Evolutionary conservation across 305 asterid species (phyloP), one percentile per base, ranked within the genome.

Genomic region (Fraxinus sp.): DNA sequence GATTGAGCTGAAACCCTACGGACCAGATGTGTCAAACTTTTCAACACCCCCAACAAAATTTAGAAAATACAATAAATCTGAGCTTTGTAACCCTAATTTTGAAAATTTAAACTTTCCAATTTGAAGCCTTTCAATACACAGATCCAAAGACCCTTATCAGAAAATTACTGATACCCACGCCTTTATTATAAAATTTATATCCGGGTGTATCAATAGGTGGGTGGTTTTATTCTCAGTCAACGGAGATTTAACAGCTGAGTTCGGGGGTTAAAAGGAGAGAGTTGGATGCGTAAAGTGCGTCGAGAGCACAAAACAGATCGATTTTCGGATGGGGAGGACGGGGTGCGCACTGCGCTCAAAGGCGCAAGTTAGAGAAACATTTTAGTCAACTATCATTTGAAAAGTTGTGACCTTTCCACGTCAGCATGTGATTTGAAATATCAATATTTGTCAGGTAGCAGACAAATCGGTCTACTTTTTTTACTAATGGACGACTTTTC

Each of bases 261-360:
- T 64, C 11, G 76, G 74, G 37, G 59, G 28, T 59, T 57, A 81
- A 8, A 55, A 20, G 86, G 33, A 85, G 81, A 80, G 83, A 89
- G 84, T 85, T 83, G 89, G 82, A 90, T 88, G 89, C 94, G 94
- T 91, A 90, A 90, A 74, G 86, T 89, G 91, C 91, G 90, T 84
- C 83, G 78, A 66, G 89, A 87, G 88, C 91, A 90, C 78, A 80
- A 86, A 92, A 90, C 92, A 88, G 88, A 85, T 28, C 32, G 78
- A 64, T 84, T 83, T 83, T 81, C 85, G 89, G 82, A 0, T 74
- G 64, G 41, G 81, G 77, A 81, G 73, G 68, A 64, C 4, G 71
- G 89, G 80, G 85, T 76, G 88, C 80, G 87, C 36, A 86, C 32
- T 85, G 92, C 88, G 87, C 92, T 24, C 75, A 35, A 83, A 13